These are phyloP conservation scores for Bertia moriformis DNA, from an alignment of 2,329 filamentous ascomycete species.

Conservation along the genomic window DNA sequence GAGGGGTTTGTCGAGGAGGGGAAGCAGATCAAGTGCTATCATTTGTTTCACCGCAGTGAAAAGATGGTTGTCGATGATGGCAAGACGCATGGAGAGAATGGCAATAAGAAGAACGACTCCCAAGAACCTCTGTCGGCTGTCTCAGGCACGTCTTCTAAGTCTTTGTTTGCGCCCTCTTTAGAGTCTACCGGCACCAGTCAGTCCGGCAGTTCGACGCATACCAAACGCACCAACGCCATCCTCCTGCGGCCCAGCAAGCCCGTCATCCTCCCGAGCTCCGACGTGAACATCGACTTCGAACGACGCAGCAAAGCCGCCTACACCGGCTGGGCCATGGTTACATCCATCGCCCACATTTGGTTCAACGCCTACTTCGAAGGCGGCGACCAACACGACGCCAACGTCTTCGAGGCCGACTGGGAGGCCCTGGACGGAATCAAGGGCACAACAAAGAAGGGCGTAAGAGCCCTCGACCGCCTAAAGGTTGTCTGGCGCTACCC, in stretches of 20 bases:
- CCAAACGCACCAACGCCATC: slow-evolving; percentile 29
- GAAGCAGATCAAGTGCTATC: slow-evolving; percentile 68
- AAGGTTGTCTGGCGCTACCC: slow-evolving; percentile 39
- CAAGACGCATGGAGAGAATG: slow-evolving; percentile 18
- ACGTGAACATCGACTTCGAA: slow-evolving; percentile 83
- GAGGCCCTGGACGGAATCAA: slow-evolving; percentile 55
- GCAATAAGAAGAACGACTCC: slow-evolving; percentile 15
- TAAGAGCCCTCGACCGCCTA: slow-evolving; percentile 42
- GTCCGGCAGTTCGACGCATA: slow-evolving; percentile 3
- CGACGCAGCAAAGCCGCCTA: slow-evolving; percentile 67
- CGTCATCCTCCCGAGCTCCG: slow-evolving; percentile 62
- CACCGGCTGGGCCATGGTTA: slow-evolving; percentile 74
- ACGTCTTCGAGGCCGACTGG: slow-evolving; percentile 1
- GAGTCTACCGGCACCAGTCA: slow-evolving; percentile 5
- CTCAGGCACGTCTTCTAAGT: background rate
- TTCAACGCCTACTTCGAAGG: slow-evolving; percentile 94
- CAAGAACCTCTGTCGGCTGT: background rate
- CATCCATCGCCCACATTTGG: slow-evolving; percentile 87
- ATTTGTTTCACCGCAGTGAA: slow-evolving; percentile 65
- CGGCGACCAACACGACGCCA: slow-evolving; percentile 18
- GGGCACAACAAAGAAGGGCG: slow-evolving; percentile 45
- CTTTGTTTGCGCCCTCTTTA: slow-evolving; percentile 5
- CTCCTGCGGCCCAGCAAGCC: slow-evolving; percentile 61
- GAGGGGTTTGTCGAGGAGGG: slow-evolving; percentile 83
- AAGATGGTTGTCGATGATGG: slow-evolving; percentile 40